Conservation (phyloP, 805 yeast species). For the Debaryomyces prosopidis region DNA sequence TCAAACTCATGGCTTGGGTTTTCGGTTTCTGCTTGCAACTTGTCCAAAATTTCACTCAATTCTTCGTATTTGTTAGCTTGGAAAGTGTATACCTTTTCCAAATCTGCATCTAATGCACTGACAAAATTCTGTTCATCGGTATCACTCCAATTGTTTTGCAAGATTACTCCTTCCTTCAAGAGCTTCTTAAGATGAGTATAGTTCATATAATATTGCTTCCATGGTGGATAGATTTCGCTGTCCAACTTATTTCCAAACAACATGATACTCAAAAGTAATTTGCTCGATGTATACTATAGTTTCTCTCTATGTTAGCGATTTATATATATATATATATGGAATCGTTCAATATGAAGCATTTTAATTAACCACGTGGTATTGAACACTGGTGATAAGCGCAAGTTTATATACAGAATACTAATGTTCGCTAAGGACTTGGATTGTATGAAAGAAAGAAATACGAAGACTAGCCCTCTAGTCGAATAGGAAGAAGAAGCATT, state of each 20-base stretch:
- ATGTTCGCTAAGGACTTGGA: no score
- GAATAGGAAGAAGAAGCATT: no score
- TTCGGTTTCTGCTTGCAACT: conserved; percentile 61
- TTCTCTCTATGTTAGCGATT: no score
- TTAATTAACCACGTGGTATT: no score
- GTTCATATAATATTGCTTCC: conserved; percentile 74
- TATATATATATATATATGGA: no score
- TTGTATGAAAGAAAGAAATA: no score
- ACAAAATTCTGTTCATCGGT: conserved; percentile 73
- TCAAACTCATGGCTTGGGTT: conserved; percentile 45
- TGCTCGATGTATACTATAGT: no score
- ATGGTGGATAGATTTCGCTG: conserved; percentile 81
- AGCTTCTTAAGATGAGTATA: conserved; percentile 66
- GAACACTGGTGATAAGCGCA: no score
- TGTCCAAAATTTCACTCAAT: conserved; percentile 62
- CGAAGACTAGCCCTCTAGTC: no score
- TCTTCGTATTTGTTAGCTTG: conserved; percentile 67
- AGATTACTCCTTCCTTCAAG: conserved; percentile 64
- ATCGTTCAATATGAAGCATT: no score
- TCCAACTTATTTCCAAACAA: conserved; percentile 82
- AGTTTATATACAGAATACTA: no score
- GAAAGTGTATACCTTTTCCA: conserved; percentile 76
- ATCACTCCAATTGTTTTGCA: conserved; percentile 59
- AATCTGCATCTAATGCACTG: conserved; percentile 60
- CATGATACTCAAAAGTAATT: conserved; percentile 46